These are phyloP conservation scores for Ceratocystis lukuohia DNA, from an alignment of 2,329 filamentous ascomycete genomes.

Conservation along the genomic window DNA sequence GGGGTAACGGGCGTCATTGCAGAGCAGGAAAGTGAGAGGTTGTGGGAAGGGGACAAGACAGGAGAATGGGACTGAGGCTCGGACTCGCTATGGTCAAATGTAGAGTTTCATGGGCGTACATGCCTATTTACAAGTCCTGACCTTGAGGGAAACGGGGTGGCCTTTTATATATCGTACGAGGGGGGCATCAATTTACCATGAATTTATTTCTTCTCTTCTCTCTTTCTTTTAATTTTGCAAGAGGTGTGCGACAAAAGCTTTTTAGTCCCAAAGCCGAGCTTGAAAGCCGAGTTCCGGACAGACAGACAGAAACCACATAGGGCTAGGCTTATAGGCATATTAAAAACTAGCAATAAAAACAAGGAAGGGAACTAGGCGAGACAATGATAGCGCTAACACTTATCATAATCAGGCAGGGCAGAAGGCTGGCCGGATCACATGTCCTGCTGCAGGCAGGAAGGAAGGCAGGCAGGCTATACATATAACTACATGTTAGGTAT, in stretches of 20 bases:
- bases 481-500: too few relatives aligned
- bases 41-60: neutral
- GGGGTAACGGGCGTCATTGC: neutral
- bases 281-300: neutral
- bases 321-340: too few relatives aligned
- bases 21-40: neutral
- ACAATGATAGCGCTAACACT: too few relatives aligned
- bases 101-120: neutral
- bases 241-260: neutral
- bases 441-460: too few relatives aligned
- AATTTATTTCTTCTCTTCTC: neutral
- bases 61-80: neutral
- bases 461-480: too few relatives aligned
- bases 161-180: conserved; percentile 5
- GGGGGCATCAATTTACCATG: neutral
- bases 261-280: neutral
- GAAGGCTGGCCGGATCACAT: too few relatives aligned
- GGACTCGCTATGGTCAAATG: neutral
- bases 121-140: neutral
- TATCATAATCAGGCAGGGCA: too few relatives aligned
- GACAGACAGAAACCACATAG: too few relatives aligned
- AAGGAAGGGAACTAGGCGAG: too few relatives aligned
- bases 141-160: neutral
- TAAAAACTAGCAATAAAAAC: too few relatives aligned
- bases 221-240: neutral